Conservation (phyloP, 139 green algal genomes). For the Tetradesmus lagerheimii region DNA sequence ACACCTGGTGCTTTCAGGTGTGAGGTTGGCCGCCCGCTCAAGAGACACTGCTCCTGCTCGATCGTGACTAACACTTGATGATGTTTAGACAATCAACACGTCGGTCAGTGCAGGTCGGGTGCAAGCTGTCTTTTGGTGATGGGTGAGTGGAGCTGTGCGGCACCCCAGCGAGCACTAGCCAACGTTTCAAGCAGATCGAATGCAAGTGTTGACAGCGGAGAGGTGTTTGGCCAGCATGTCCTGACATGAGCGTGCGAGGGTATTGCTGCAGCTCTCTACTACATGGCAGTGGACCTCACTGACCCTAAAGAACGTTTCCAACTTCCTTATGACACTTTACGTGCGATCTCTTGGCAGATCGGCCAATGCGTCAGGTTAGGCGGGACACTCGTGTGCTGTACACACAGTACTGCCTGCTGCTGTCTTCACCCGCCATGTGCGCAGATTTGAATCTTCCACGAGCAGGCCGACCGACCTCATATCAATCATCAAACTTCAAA, state of each 20-base stretch:
- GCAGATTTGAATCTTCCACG: not conserved
- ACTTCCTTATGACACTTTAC: not conserved
- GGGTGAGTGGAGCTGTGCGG: not conserved
- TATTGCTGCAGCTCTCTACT: constrained; percentile 7
- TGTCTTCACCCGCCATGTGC: not conserved
- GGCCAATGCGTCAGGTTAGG: not conserved
- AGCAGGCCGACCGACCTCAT: too few relatives aligned
- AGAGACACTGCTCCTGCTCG: too few relatives aligned
- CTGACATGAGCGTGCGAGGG: not conserved
- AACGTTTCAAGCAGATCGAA: not conserved
- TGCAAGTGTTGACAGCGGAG: not conserved
- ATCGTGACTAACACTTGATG: too few relatives aligned
- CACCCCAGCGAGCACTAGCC: not conserved
- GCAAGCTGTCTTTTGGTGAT: not conserved
- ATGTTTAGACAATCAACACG: not conserved
- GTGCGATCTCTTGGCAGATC: not conserved
- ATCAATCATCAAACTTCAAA: too few relatives aligned
- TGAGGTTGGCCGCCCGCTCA: not conserved
- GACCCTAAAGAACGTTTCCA: not conserved
- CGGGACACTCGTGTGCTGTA: not conserved
- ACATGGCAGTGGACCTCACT: not conserved
- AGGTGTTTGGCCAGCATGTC: not conserved
- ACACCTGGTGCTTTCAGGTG: not conserved
- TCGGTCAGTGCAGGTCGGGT: not conserved
- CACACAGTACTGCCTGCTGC: not conserved